Conservation (phyloP, 805 yeast species). For the Cyberlindnera americana region DNA sequence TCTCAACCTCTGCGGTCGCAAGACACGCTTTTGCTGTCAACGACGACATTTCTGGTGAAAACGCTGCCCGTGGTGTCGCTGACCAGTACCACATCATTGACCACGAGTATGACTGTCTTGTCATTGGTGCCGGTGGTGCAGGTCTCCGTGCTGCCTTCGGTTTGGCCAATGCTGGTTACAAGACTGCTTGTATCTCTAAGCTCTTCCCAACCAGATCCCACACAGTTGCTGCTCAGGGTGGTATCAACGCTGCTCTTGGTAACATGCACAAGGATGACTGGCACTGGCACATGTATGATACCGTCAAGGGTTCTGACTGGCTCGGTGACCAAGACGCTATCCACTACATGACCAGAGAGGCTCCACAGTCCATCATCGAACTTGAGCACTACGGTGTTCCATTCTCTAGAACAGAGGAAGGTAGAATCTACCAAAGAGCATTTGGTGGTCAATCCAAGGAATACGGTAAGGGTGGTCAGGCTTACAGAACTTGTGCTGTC, state of each 20-base stretch:
- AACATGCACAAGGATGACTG: constrained; percentile 98
- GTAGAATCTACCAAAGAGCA: constrained; percentile 97
- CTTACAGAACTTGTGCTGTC: constrained; percentile 98
- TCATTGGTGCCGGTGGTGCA: constrained; percentile 99
- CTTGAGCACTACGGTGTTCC: constrained; percentile 98
- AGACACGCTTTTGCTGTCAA: constrained; percentile 31
- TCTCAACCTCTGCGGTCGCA: constrained; percentile 23
- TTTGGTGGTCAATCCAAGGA: constrained; percentile 97
- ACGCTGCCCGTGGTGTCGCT: constrained; percentile 51
- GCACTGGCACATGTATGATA: constrained; percentile 99
- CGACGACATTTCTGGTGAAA: constrained; percentile 44
- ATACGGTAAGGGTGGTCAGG: constrained; percentile 98
- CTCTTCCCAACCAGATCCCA: constrained; percentile 98
- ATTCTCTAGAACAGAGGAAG: constrained; percentile 94
- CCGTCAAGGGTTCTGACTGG: constrained; percentile 99
- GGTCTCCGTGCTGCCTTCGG: constrained; percentile 99
- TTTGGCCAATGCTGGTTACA: constrained; percentile 92
- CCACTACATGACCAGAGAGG: constrained; percentile 98
- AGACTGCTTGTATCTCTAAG: constrained; percentile 96
- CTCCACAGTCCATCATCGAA: constrained; percentile 93
- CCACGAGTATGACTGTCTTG: constrained; percentile 97
- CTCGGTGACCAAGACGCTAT: constrained; percentile 99
- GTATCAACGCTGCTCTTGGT: constrained; percentile 97
- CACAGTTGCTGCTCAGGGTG: constrained; percentile 99
- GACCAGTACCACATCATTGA: constrained; percentile 88